A percentile compares a stretch with the other conserved stretches of the same genome.
Evolutionary conservation across 139 green algal species (phyloP).

Genomic region (Desmodesmus armatus): DNA sequence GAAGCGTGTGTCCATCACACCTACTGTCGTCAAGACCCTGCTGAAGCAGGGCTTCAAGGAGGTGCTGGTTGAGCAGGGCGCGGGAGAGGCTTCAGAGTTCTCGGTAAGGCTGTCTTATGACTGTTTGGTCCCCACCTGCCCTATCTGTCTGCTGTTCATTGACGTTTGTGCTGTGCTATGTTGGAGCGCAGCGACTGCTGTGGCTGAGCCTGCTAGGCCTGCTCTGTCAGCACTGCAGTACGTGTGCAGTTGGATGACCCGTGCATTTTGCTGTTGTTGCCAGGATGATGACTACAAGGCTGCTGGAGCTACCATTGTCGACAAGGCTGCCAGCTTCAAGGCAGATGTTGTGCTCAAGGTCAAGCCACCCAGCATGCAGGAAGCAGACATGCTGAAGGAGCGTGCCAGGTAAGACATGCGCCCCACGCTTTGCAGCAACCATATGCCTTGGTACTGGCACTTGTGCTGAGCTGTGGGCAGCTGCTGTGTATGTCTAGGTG

Average conservation of each 20-base stretch:
- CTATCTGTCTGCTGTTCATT: too few species aligned
- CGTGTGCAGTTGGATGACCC: neutral
- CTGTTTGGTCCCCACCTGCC: too few species aligned
- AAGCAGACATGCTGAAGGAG: constrained; percentile 75
- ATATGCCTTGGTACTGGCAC: neutral
- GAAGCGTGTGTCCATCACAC: constrained; percentile 79
- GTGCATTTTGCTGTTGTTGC: too few species aligned
- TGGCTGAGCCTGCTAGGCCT: neutral
- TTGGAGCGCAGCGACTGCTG: neutral
- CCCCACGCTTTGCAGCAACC: too few species aligned
- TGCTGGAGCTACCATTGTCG: constrained; percentile 79
- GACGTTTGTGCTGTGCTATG: neutral
- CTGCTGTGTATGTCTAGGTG: too few species aligned
- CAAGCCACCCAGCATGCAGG: constrained; percentile 63
- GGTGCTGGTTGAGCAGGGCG: constrained; percentile 77
- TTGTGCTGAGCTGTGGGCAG: neutral
- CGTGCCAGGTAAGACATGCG: constrained; percentile 55
- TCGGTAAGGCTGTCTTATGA: constrained; percentile 65
- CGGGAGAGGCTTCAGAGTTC: constrained; percentile 79
- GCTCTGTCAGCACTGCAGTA: neutral
- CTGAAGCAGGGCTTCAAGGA: constrained; percentile 84
- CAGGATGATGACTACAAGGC: constrained; percentile 56
- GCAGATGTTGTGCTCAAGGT: constrained; percentile 80
- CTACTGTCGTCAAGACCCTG: constrained; percentile 65
- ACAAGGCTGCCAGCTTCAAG: constrained; percentile 59